A percentile compares a stretch with the other conserved stretches of the same genome.
These are phyloP conservation scores for Aspergillus carbonarius DNA, from an alignment of 2,329 filamentous ascomycete genomes.

Conservation along the genomic window DNA sequence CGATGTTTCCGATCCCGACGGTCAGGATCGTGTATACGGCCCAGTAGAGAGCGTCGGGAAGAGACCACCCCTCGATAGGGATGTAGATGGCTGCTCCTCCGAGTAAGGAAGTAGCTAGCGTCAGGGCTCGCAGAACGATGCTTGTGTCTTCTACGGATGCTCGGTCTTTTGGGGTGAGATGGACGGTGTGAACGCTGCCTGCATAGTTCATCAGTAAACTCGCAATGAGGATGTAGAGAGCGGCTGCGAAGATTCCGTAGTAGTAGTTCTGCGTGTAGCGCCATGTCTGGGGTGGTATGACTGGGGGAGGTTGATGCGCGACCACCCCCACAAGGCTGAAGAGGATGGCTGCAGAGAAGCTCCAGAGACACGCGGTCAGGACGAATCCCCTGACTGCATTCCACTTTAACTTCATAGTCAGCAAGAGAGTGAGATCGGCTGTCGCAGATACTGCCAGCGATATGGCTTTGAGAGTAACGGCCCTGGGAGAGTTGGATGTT, in stretches of 20 bases:
- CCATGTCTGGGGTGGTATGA: not conserved
- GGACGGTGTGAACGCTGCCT: not conserved
- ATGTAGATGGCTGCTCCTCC: constrained; percentile 4
- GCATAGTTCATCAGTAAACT: not conserved
- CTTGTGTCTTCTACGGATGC: not conserved
- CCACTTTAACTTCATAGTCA: not conserved
- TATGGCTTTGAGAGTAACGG: not conserved
- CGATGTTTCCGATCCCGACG: constrained; percentile 54
- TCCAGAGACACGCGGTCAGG: not conserved
- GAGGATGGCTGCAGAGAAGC: not conserved
- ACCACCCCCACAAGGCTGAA: not conserved
- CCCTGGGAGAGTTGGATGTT: not conserved
- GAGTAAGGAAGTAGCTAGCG: not conserved
- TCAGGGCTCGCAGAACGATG: not conserved
- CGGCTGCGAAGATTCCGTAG: constrained; percentile 8
- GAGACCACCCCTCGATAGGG: constrained; percentile 6
- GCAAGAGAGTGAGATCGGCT: not conserved
- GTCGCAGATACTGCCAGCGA: not conserved
- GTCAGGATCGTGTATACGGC: constrained; percentile 58
- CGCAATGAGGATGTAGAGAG: not conserved
- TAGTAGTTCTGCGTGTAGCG: constrained; percentile 6
- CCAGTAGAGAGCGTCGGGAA: constrained; percentile 55
- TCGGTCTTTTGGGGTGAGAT: not conserved
- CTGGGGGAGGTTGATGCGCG: not conserved
- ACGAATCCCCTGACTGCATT: not conserved